A percentile compares a stretch with the other conserved stretches of the same genome.
Evolutionary conservation across 192 early-diverging fungal species (phyloP).

Genomic region (Backusella macrospora): DNA sequence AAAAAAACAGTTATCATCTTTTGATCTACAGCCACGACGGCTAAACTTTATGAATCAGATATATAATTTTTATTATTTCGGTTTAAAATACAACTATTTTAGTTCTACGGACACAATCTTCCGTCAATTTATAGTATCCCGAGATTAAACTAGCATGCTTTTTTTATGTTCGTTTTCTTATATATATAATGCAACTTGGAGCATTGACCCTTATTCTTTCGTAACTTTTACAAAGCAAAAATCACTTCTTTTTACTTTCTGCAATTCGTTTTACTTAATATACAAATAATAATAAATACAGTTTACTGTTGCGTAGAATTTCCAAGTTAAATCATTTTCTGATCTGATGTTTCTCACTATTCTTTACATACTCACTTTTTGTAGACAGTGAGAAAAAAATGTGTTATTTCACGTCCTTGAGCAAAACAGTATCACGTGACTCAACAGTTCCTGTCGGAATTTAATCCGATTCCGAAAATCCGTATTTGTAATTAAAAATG

Average conservation of each 20-base stretch:
- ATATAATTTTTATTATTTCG: neutral
- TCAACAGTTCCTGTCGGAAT: neutral
- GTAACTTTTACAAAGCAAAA: neutral
- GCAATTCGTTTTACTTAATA: neutral
- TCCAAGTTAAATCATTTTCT: neutral
- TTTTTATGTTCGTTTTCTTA: neutral
- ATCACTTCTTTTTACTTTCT: neutral
- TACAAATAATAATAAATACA: neutral
- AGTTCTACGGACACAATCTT: neutral
- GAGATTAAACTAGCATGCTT: neutral
- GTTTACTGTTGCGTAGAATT: neutral
- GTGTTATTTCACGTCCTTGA: neutral
- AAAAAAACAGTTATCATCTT: neutral
- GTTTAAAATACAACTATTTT: neutral
- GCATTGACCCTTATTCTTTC: neutral
- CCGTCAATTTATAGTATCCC: neutral
- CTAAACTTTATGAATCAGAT: neutral
- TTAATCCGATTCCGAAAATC: constrained; percentile 1
- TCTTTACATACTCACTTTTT: neutral
- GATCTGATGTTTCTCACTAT: neutral
- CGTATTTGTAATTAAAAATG: constrained; percentile 3
- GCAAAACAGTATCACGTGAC: neutral
- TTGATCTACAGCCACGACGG: neutral
- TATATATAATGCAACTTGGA: neutral
- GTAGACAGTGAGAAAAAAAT: constrained; percentile 1